Base-by-base conservation (phyloP, 805 yeast species). In the Kuraishia molischiana region DNA sequence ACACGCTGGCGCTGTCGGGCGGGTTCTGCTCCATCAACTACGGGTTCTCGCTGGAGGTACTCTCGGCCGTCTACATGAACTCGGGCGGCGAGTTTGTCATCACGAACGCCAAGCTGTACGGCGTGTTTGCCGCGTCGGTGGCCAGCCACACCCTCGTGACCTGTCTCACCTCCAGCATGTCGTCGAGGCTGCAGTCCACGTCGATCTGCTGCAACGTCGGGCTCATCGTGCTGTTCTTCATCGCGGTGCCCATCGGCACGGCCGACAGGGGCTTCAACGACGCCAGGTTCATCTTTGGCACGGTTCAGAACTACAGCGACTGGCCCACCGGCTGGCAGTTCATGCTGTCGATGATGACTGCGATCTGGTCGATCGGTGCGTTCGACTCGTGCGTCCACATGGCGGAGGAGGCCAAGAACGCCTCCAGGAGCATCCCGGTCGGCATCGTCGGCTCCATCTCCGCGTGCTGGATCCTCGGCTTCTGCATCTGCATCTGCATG, bases 281-380 rank as follows among this genome's bases (percentile, higher is more conserved):
- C 18, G 67, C 61, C 4, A 33, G 42, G 3, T 66, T 51, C 44
- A 63, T 66, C 20, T 67, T 67, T 41, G 60, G 59, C 15, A 42
- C 52, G 30, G 44, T 57, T 35, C 53, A 56, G n/a, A 61, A 62
- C 40, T 46, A 35, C 37, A 52, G 64, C 36, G 55, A 52, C 20
- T 66, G 68, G 64, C 56, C 61, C 17, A 46, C 46, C 2, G 70
- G 70, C 11, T 65, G 67, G 67, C 58, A 66, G 19, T 63, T 60
- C 38, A 54, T 63, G 50, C 54, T 55, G 41, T 56, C 65, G 19
- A 64, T 67, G 66, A 60, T 66, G 65, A 72, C 74, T 1, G 65
- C 66, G 4, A 61, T 69, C 36, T 68, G 74, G 74, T 69, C 74
- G 28, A 67, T 69, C 46, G 73, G 74, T 30, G 69, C 72, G 0